Base-by-base conservation (phyloP, 768 basidiomycete genomes). In the Rhizopogon vinicolor region DNA sequence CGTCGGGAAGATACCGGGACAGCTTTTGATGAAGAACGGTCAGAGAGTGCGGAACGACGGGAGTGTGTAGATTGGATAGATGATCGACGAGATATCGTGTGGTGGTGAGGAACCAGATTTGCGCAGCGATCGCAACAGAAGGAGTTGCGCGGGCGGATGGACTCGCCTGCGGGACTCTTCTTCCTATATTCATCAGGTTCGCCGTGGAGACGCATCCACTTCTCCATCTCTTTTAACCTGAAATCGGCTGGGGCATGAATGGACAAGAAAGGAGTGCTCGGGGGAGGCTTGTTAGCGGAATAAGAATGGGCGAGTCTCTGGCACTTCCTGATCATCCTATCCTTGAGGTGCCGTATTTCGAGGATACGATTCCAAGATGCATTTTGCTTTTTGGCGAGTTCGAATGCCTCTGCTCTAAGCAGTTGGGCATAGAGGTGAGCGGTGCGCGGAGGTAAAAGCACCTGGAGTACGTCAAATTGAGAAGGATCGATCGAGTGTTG, bases 271-370 rank as follows among this genome's bases (percentile, higher is more conserved):
- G 79, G 73, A 52, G 75, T 70, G 16, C 69, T 67, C 35, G 75
- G 67, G 49, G 74, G 66, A 53, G 74, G 68, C 42, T 68, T 75
- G 28, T 72, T 65, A 31, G 74, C 65, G 12, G 78, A 71, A 50
- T 70, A 64, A 53, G 68, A 68, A 58, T 78, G 82, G 44, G 81
- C 79, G 43, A 89, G 71, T 53, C 84, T 81, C 60, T 83, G 82
- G 65, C 86, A 89, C 63, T 89, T 90, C 68, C 87, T 84, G 58
- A 89, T 83, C 87, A 89, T 88, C 56, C 88, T 80, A 66, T 90
- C 87, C 73, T 90, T 90, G 63, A 90, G 75, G 59, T 83, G 87
- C 13, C 87, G 86, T 46, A 90, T 86, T 65, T 88, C 79, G 58
- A 87, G 74, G 62, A 90, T 79, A 58, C 83, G 81, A 46, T 86